Percentiles rank a stretch among this genome's conserved stretches.
Conservation (phyloP, 257 asterid genomes). For the Solanum chaucha region DNA sequence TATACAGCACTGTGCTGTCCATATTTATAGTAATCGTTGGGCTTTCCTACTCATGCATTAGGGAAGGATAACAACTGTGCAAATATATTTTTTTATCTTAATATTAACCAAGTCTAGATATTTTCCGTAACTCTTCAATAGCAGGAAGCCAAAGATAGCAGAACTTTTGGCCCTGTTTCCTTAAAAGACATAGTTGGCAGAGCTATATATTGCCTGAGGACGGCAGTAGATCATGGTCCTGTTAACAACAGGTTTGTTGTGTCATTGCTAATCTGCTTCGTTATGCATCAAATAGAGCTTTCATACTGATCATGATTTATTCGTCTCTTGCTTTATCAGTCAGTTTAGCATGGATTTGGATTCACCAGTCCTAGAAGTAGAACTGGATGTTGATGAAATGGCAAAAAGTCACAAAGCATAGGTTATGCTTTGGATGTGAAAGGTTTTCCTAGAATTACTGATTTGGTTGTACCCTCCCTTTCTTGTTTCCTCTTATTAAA, state of each 20-base stretch:
- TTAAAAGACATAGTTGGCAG: slow-evolving; percentile 64
- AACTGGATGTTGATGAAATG: slow-evolving; percentile 81
- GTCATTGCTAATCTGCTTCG: background rate
- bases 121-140: slow-evolving; percentile 1
- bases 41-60: background rate
- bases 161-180: slow-evolving; percentile 76
- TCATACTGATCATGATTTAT: background rate
- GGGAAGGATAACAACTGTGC: background rate
- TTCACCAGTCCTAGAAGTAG: slow-evolving; percentile 61
- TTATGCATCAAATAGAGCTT: background rate
- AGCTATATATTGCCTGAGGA: slow-evolving; percentile 65
- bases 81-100: background rate
- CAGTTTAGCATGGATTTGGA: slow-evolving; percentile 33
- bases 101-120: background rate
- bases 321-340: slow-evolving; percentile 29
- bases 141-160: slow-evolving; percentile 83
- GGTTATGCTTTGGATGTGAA: background rate
- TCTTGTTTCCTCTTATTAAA: background rate
- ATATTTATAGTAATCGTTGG: background rate
- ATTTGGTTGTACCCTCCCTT: background rate
- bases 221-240: slow-evolving; percentile 77
- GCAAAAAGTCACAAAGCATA: slow-evolving; percentile 53
- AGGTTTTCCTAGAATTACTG: background rate
- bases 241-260: slow-evolving; percentile 57
- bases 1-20: background rate